Evolutionary conservation across 768 basidiomycete species (phyloP), one percentile per base, ranked within the genome.

Genomic region (Suillus tomentosus): DNA sequence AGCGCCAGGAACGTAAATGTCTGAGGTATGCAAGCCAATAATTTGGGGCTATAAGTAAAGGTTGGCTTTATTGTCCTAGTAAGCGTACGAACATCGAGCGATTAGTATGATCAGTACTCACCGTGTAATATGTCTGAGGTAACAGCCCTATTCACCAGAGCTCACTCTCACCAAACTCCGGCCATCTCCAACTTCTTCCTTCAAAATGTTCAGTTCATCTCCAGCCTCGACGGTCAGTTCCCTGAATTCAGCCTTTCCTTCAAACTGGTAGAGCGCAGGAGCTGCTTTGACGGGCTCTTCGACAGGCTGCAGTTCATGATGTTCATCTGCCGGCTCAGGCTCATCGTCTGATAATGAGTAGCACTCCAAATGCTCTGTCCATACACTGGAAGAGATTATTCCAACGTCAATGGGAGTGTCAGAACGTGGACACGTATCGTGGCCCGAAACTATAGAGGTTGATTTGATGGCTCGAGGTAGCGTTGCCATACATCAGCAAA

Each of bases 331-430:
- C 11, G 73, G 63, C 31, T 73, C 77, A 43, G 79, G 84, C 40
- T 88, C 86, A 47, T 80, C 77, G 66, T 88, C 85, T 0, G 86
- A 88, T 24, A 85, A 77, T 24, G 77, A 79, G 22, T 69, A 77
- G 27, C 71, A 72, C 65, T 83, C 83, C 15, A 84, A 77, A 68
- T 85, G 82, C 64, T 85, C 88, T 27, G 90, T 88, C 92, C 91
- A 94, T 13, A 89, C 92, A 7, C 82, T 75, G 1, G 92, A 92
- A 11, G 89, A 82, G 76, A 93, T 91, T 73, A 93, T 82, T 4
- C 92, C 91, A 1, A 87, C 84, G 72, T 92, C 91, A 69, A 93
- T 92, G 58, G 85, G 85, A 47, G 69, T 64, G 45, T 69, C 68
- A 9, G 74, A 69, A 62, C 42, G 61, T 48, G 68, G 71, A 51